Conservation (phyloP, 176 grass and related monocot species). For the Zoysia japonica region DNA sequence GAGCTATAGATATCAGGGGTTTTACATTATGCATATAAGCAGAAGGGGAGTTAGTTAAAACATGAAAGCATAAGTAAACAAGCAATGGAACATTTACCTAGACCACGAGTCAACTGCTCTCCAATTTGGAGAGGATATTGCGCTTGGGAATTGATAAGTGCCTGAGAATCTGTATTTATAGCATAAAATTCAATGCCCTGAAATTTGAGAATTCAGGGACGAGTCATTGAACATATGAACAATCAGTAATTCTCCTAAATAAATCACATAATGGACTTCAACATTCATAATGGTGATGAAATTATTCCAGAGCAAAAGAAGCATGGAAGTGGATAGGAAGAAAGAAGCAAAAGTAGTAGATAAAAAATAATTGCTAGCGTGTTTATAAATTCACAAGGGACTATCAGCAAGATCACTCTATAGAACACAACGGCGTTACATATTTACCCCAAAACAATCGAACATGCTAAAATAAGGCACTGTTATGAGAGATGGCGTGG, state of each 20-base stretch:
- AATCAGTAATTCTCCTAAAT: neutral
- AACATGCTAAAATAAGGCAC: neutral
- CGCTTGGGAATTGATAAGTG: conserved; percentile 75
- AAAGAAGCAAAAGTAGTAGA: neutral
- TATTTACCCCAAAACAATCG: neutral
- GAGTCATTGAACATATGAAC: conserved; percentile 2
- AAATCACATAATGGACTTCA: neutral
- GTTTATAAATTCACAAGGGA: neutral
- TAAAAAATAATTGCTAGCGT: neutral
- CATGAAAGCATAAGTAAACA: neutral
- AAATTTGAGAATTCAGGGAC: conserved; percentile 39
- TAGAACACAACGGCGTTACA: neutral
- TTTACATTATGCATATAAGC: neutral
- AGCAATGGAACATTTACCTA: conserved; percentile 60
- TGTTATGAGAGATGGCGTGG: neutral
- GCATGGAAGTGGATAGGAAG: neutral
- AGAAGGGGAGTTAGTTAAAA: neutral
- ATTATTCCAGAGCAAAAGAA: neutral
- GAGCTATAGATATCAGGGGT: neutral
- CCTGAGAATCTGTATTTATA: conserved; percentile 95
- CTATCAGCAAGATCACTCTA: neutral
- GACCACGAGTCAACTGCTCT: conserved; percentile 87
- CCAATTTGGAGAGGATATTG: conserved; percentile 91
- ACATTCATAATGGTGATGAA: neutral
- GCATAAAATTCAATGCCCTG: conserved; percentile 93